Conservation (phyloP, 2,329 filamentous ascomycete genomes). For the Calonectria pseudoturangicola region DNA sequence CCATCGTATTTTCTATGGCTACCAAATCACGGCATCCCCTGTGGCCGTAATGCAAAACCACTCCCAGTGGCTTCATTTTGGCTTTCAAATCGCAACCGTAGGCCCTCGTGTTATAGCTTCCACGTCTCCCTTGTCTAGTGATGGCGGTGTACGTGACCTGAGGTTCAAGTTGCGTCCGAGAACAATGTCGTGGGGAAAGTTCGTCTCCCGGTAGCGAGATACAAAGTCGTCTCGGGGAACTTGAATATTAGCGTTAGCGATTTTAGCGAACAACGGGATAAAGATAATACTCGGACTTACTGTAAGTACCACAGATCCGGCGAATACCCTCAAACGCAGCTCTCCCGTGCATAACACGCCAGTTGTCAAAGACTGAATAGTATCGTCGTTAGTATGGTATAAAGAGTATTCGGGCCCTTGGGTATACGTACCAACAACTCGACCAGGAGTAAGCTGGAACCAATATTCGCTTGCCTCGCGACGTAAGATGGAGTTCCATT, state of each 20-base stretch:
- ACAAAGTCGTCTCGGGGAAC: slow-evolving; percentile 88
- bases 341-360: slow-evolving; percentile 93
- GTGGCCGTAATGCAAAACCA: neutral
- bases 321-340: slow-evolving; percentile 88
- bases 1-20: neutral
- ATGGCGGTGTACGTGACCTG: slow-evolving; percentile 36
- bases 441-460: slow-evolving; percentile 88
- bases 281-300: slow-evolving; percentile 79
- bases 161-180: slow-evolving; percentile 60
- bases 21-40: slow-evolving; percentile 14
- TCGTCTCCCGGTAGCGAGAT: slow-evolving; percentile 84
- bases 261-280: neutral
- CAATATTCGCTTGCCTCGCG: slow-evolving; percentile 81
- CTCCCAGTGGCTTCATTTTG: neutral
- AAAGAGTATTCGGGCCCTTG: neutral
- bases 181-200: slow-evolving; percentile 71
- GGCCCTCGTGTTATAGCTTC: slow-evolving; percentile 31
- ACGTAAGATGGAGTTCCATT: slow-evolving; percentile 82
- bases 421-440: slow-evolving; percentile 78
- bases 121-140: slow-evolving; percentile 24
- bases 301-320: slow-evolving; percentile 93
- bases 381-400: slow-evolving; percentile 40
- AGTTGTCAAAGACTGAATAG: slow-evolving; percentile 90
- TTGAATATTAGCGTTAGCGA: slow-evolving; percentile 56
- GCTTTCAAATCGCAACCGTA: slow-evolving; percentile 24